These are phyloP conservation scores for Tritrichomonas musculus DNA, from an alignment of 208 protist genomes.

Conservation along the genomic window DNA sequence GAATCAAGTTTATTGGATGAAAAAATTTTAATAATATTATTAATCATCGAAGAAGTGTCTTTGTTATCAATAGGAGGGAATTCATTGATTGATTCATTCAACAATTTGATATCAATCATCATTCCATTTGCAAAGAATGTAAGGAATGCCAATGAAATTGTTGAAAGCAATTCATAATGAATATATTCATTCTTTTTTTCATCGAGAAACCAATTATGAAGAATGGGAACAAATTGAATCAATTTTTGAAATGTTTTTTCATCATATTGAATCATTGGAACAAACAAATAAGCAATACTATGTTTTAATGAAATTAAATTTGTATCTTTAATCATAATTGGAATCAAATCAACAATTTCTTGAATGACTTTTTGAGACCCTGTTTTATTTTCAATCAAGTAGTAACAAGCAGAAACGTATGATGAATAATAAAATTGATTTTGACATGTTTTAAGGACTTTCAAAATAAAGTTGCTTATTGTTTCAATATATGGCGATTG, in stretches of 20 bases:
- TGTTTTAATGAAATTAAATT: neutral
- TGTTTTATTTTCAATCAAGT: neutral
- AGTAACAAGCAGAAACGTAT: neutral
- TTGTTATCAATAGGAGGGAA: no score
- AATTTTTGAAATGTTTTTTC: neutral
- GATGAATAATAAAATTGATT: neutral
- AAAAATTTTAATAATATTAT: no score
- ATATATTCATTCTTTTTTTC: neutral
- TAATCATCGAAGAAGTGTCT: no score
- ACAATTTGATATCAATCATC: no score
- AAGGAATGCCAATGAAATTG: neutral
- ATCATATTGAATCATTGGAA: neutral
- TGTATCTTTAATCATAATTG: neutral
- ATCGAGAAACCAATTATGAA: neutral
- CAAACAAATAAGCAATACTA: neutral
- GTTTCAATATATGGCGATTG: neutral
- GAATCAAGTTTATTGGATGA: no score
- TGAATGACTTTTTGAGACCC: neutral
- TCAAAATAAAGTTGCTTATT: neutral
- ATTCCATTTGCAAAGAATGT: neutral
- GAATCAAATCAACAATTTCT: neutral
- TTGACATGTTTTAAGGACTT: neutral
- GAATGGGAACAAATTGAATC: neutral
- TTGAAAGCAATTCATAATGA: neutral
- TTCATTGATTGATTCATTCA: no score